A percentile compares a stretch with the other conserved stretches of the same genome.
Conservation (phyloP, 2,329 filamentous ascomycete species). For the Claviceps arundinis region DNA sequence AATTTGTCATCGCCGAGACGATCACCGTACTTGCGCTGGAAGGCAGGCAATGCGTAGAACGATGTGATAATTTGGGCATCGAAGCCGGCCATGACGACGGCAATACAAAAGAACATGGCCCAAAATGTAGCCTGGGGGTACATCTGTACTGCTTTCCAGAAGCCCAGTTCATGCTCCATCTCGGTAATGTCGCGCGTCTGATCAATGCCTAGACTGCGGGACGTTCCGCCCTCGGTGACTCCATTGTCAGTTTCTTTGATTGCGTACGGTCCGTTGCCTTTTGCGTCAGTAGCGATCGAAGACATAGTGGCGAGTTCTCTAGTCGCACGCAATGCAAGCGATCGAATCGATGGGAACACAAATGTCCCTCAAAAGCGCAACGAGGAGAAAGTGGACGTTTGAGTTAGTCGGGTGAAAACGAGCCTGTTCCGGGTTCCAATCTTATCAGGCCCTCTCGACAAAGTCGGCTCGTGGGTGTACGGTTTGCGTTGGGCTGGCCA, state of each 20-base stretch:
- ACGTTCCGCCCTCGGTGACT: not conserved
- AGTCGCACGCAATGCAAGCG: not conserved
- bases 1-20: conserved; percentile 17
- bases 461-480: not conserved
- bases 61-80: conserved; percentile 25
- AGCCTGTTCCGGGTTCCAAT: not conserved
- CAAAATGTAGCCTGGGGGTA: conserved; percentile 26
- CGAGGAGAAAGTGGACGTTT: not conserved
- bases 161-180: conserved; percentile 14
- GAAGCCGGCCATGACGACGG: conserved; percentile 19
- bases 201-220: conserved; percentile 8
- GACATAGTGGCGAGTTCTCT: not conserved
- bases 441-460: too few species aligned
- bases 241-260: not conserved
- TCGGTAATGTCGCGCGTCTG: conserved; percentile 12
- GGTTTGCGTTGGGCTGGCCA: not conserved
- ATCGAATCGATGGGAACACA: not conserved
- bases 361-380: not conserved
- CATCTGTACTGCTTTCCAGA: conserved; percentile 16
- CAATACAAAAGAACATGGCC: conserved; percentile 17
- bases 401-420: not conserved
- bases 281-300: not conserved
- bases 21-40: conserved; percentile 19
- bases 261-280: not conserved
- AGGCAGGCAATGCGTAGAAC: conserved; percentile 23